Evolutionary conservation across 2,329 filamentous ascomycete species (phyloP).

Genomic region (Neoscytalidium dimidiatum): DNA sequence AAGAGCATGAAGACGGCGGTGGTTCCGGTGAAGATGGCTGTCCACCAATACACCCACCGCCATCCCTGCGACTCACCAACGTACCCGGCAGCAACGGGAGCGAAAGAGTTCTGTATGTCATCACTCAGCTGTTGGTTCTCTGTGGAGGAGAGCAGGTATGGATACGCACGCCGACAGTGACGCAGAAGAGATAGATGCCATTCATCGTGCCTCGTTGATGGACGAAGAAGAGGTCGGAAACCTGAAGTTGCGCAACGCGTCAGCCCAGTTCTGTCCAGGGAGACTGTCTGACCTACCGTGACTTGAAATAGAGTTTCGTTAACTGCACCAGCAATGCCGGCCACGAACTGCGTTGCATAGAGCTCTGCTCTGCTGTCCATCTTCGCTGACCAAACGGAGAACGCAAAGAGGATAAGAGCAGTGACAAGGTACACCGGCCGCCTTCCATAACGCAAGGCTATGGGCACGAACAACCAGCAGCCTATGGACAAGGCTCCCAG

Average conservation of each 20-base stretch:
- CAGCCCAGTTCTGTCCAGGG: background rate
- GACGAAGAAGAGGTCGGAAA: slow-evolving; percentile 52
- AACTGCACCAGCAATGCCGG: slow-evolving; percentile 47
- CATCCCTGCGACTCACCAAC: slow-evolving; percentile 37
- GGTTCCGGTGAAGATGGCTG: slow-evolving; percentile 54
- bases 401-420: slow-evolving; percentile 38
- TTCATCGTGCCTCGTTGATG: slow-evolving; percentile 53
- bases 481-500: slow-evolving; percentile 47
- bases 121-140: slow-evolving; percentile 42
- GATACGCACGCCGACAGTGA: slow-evolving; percentile 39
- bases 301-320: slow-evolving; percentile 32
- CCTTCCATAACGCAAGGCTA: slow-evolving; percentile 50
- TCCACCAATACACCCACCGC: slow-evolving; percentile 49
- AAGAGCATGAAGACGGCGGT: slow-evolving; percentile 57
- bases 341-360: slow-evolving; percentile 46
- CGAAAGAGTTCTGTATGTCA: slow-evolving; percentile 50
- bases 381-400: slow-evolving; percentile 47
- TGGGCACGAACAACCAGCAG: slow-evolving; percentile 46
- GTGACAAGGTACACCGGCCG: slow-evolving; percentile 50
- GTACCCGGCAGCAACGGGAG: slow-evolving; percentile 38
- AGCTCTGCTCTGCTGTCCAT: slow-evolving; percentile 46
- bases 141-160: slow-evolving; percentile 37
- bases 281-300: background rate
- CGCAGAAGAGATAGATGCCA: slow-evolving; percentile 45
- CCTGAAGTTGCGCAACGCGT: slow-evolving; percentile 40